These are phyloP conservation scores for Populus alba DNA, from an alignment of 345 rosid species.

Conservation along the genomic window DNA sequence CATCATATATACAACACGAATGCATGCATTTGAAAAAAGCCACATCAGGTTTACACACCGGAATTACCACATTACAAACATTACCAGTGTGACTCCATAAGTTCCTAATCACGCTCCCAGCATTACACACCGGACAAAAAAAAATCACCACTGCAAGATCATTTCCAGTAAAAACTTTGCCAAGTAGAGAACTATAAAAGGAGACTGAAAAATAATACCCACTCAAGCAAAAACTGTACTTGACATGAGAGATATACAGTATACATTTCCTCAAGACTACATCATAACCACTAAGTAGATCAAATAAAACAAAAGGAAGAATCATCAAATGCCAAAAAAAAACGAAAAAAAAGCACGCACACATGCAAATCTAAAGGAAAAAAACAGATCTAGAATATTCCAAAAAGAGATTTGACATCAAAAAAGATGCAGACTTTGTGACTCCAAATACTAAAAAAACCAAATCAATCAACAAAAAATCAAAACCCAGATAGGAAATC, in stretches of 20 bases:
- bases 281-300: neutral
- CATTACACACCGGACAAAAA: neutral
- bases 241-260: neutral
- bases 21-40: neutral
- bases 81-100: neutral
- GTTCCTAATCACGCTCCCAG: neutral
- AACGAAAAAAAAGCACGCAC: neutral
- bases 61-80: neutral
- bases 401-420: neutral
- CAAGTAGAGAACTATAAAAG: neutral
- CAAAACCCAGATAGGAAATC: neutral
- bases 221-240: neutral
- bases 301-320: neutral
- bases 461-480: neutral
- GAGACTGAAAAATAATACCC: neutral
- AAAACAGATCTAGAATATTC: constrained; percentile 24
- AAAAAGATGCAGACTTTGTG: constrained; percentile 7
- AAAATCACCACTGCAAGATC: neutral
- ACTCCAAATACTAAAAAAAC: neutral
- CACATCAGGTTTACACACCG: neutral
- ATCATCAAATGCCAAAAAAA: neutral
- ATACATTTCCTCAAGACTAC: neutral
- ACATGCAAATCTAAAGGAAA: constrained; percentile 7
- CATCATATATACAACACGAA: neutral
- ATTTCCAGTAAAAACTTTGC: neutral